phyloP scores from a whole-genome alignment of 306 rosid genomes.

The Cucurbita moschata region DNA sequence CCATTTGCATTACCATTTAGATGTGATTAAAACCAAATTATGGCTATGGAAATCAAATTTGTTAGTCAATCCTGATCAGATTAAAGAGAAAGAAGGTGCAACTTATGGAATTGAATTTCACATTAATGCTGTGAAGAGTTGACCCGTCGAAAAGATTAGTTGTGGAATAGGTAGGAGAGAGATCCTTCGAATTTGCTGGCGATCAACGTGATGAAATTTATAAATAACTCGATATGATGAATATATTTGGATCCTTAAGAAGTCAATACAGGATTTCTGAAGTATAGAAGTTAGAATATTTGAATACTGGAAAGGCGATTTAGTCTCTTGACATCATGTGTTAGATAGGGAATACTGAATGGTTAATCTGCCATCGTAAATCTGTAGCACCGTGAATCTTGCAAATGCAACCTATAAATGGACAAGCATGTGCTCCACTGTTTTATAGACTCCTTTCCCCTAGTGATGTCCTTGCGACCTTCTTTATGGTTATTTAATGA shows the following conservation, averaged over 20 bases:
- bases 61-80: background rate
- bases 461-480: background rate
- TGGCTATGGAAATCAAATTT: background rate
- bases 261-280: background rate
- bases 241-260: background rate
- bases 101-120: background rate
- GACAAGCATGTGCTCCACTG: background rate
- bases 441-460: background rate
- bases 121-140: background rate
- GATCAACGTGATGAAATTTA: background rate
- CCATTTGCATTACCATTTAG: constrained; percentile 10
- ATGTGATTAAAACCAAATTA: background rate
- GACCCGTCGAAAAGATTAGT: background rate
- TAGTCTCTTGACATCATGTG: background rate
- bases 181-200: background rate
- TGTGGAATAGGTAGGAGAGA: background rate
- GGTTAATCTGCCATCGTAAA: background rate
- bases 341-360: background rate
- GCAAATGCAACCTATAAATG: no score
- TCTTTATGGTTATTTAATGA: background rate
- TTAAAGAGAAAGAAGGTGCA: background rate
- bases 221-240: background rate
- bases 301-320: background rate
- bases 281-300: background rate
- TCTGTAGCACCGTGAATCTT: background rate